Conservation (phyloP, 345 rosid species). For the Pelargonium nanum region DNA sequence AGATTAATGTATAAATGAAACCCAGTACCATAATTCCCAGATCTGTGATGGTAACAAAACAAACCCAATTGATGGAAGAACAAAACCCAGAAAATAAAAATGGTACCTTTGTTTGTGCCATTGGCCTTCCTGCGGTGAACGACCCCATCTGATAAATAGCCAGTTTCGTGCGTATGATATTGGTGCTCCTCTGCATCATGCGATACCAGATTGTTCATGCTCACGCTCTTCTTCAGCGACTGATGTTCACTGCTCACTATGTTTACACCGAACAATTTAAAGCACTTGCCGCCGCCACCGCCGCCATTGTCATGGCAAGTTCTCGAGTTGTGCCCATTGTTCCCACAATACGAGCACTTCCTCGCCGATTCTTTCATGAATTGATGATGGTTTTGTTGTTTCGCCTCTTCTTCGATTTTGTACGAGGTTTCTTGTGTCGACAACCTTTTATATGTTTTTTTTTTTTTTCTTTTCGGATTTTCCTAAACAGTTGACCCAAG, state of each 20-base stretch:
- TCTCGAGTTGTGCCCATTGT: constrained; percentile 42
- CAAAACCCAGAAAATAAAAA: not conserved
- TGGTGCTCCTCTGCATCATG: constrained; percentile 10
- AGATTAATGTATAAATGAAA: not conserved
- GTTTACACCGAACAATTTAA: constrained; percentile 52
- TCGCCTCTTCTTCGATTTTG: no score
- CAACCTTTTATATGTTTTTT: no score
- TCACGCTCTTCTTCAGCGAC: constrained; percentile 27
- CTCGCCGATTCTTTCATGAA: constrained; percentile 27
- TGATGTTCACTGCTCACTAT: constrained; percentile 21
- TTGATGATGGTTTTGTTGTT: no score
- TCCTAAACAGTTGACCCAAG: no score
- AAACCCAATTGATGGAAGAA: not conserved
- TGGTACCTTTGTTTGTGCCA: constrained; percentile 35
- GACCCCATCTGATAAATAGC: constrained; percentile 47
- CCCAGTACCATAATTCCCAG: not conserved
- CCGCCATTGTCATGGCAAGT: constrained; percentile 26
- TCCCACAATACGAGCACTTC: constrained; percentile 40
- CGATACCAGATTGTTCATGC: constrained; percentile 32
- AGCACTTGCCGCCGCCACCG: not conserved
- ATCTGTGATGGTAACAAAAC: not conserved
- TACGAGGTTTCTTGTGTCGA: no score
- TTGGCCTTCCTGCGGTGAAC: constrained; percentile 19
- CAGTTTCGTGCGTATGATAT: constrained; percentile 19
- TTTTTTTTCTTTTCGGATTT: no score